phyloP scores from a whole-genome alignment of 768 basidiomycete species.

The Mycena floridula region DNA sequence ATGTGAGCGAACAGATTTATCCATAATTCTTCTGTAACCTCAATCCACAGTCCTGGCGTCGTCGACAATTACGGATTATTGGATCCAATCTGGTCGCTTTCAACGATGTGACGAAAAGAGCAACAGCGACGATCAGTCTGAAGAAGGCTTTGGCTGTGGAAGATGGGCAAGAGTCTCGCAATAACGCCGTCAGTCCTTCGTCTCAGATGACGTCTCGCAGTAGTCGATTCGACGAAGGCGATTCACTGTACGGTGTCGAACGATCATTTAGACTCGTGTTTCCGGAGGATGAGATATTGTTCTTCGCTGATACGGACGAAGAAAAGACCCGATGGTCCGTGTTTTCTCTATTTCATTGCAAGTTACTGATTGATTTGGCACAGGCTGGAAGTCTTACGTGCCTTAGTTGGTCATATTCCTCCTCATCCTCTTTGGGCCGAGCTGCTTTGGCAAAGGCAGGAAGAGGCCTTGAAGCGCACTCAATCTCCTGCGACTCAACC shows the following conservation, averaged over 20 bases:
- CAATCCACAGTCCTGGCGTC: conserved; percentile 61
- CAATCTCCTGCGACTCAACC: not conserved
- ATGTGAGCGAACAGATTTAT: conserved; percentile 44
- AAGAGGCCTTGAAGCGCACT: conserved; percentile 22
- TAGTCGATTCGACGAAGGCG: conserved; percentile 48
- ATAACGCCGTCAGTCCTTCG: conserved; percentile 37
- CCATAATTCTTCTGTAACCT: not conserved
- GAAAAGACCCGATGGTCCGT: conserved; percentile 84
- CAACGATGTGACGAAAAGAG: conserved; percentile 89
- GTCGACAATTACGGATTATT: conserved; percentile 78
- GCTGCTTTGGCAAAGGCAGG: conserved; percentile 79
- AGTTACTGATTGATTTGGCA: conserved; percentile 2
- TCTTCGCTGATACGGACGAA: conserved; percentile 87
- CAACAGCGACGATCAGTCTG: conserved; percentile 85
- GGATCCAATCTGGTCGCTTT: conserved; percentile 85
- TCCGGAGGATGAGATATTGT: conserved; percentile 69
- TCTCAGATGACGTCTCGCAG: conserved; percentile 29
- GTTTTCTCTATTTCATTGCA: not conserved
- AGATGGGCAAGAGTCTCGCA: conserved; percentile 64
- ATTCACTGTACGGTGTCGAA: conserved; percentile 64
- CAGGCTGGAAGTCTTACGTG: conserved; percentile 83
- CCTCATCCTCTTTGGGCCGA: conserved; percentile 94
- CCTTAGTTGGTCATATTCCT: conserved; percentile 84
- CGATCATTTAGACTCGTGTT: conserved; percentile 85
- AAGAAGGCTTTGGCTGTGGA: conserved; percentile 75